phyloP scores from a whole-genome alignment of 2,329 filamentous ascomycete species.

The Rutstroemia sp. region DNA sequence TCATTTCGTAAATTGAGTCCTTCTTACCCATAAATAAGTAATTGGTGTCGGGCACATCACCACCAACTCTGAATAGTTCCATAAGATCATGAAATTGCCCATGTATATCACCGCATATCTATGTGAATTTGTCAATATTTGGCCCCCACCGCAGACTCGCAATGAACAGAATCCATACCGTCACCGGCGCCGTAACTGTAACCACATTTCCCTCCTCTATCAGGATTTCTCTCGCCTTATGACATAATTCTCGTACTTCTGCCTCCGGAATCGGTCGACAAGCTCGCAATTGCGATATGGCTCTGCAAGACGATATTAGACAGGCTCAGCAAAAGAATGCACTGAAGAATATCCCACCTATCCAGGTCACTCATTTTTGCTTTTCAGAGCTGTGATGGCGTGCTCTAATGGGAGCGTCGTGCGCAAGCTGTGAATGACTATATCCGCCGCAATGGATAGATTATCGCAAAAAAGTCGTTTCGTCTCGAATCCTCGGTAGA shows the following conservation, averaged over 20 bases:
- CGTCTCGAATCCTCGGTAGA: background rate
- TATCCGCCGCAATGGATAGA: background rate
- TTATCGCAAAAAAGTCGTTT: background rate
- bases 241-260: constrained; percentile 93
- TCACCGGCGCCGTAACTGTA: constrained; percentile 88
- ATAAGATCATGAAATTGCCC: constrained; percentile 95
- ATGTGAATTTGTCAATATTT: constrained; percentile 11
- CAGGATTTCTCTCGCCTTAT: constrained; percentile 90
- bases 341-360: constrained; percentile 47
- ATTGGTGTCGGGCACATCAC: constrained; percentile 90
- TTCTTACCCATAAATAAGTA: constrained; percentile 90
- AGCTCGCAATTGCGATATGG: constrained; percentile 89
- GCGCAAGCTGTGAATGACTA: background rate
- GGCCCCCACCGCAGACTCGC: background rate
- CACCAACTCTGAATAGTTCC: constrained; percentile 91
- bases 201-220: constrained; percentile 98
- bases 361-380: constrained; percentile 84
- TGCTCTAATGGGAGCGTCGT: background rate
- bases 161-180: constrained; percentile 42
- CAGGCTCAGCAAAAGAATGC: background rate
- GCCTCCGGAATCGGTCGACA: constrained; percentile 93
- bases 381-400: background rate
- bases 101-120: constrained; percentile 96
- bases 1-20: no score
- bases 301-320: constrained; percentile 44